Base-by-base conservation (phyloP, 352 stramenopile genomes). In the Phytophthora colocasiae region DNA sequence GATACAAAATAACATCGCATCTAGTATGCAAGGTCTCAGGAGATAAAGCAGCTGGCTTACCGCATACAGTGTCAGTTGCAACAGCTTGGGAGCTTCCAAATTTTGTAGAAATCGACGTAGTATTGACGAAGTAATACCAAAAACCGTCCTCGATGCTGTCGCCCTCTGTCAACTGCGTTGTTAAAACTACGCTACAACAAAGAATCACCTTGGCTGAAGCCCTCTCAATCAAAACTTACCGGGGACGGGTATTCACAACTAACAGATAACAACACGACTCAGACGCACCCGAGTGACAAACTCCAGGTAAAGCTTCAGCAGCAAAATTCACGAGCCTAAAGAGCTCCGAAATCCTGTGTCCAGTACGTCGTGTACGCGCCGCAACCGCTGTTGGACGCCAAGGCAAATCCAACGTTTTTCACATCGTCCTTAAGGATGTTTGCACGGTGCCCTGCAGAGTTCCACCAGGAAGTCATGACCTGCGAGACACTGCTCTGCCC, bases 401-500 rank as follows among this genome's bases (percentile, higher is more conserved):
- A 38, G 10, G 73, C 73, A 15, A 78, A 81, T 6, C 73, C 73
- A 14, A 78, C 70, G 27, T 76, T 66, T 39, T 31, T 22, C 24
- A 81, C 69, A n/a, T 76, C 69, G 58, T 64, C 36, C 36, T 79
- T 83, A n/a, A 87, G 63, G 43, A 87, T 85, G 61, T 87, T 87
- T n/a, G 63, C 62, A 2, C 64, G 49, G 66, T 89, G 80, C 0
- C 75, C 75, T 1, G 45, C n/a, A 44, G 80, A 89, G 41, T 85
- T 83, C 76, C 76, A 81, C 78, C 76, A 87, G 7, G 73, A 77
- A 0, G 36, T 78, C 75, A 87, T 89, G 22, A 85, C 78, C 17
- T 50, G 43, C 7, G 66, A 49, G 1, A 89, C 74, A 8, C 54
- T 69, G 10, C 51, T 44, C 41, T 84, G 79, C 0, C 80, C 80